Evolutionary conservation across 495 filamentous ascomycete species (phyloP), one percentile per base, ranked within the genome.

Genomic region (Trichoderma parareesei): DNA sequence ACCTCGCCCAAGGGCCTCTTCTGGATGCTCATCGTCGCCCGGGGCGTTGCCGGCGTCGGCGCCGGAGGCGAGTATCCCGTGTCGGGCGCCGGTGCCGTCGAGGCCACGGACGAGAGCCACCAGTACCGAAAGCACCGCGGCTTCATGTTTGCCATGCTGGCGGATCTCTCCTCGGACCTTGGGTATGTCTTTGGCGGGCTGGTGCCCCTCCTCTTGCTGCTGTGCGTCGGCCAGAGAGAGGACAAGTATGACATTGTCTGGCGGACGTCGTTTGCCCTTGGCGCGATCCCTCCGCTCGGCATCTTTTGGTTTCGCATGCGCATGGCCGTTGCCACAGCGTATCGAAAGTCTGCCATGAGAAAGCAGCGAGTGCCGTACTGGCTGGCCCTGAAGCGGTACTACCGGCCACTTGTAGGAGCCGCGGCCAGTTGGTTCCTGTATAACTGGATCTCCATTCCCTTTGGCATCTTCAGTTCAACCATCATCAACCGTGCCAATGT

Each of bases 241-340:
- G 46, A 49, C 46, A 49, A 49, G 46, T 49, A 49, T 9, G 14
- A 18, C 46, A 49, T 49, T 49, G 46, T 49, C n/a, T 49, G 46
- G 46, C 46, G 46, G n/a, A 49, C 46, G 46, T 49, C 46, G 16
- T 49, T 49, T 49, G 46, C 46, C 5, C 46, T 49, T 16, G 46
- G 46, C 7, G 46, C 46, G 46, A 49, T 49, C 18, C 46, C 46
- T 5, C 82, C 82, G 5, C 67, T 84, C 11, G 73, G 75, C 2
- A 73, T 83, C 5, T 82, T 84, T 64, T 82, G 81, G 69, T 84
- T 84, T 69, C 78, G 82, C 10, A 70, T 83, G 48, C 77, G 74
- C 63, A 83, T 84, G 76, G 71, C 82, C 16, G 81, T 82, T 67
- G 80, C 80, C 2, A 74, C 72, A 20, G 76, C 81, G 8, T 84